Base-by-base conservation (phyloP, 2,329 filamentous ascomycete genomes). In the Pestalotiopsis sp. region DNA sequence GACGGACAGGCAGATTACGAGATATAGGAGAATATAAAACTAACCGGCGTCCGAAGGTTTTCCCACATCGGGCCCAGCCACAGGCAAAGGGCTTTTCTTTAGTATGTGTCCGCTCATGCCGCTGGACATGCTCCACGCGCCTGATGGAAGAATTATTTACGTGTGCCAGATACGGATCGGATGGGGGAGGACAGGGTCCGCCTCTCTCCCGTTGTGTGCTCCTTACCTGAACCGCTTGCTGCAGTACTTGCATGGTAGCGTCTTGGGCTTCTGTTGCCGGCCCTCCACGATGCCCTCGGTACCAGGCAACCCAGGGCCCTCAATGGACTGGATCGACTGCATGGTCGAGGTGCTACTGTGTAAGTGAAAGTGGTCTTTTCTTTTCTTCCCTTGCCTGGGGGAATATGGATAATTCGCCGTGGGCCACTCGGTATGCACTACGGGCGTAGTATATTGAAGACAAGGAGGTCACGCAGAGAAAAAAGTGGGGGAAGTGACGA, bases 81-180 rank as follows among this genome's bases (percentile, higher is more conserved):
- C 88, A 90, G 64, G 85, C 83, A 75, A 90, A 90, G 9, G 88
- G 88, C 77, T 90, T 90, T 79, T 90, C 88, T 75, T 90, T 90
- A 73, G 88, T 90, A 78, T 90, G 88, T 41, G 87, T 90, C 71
- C 88, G 84, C 78, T 90, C 87, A 77, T 90, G 88, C 76, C 88
- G 83, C 78, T 90, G 87, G 66, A 90, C 87, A 79, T 90, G 88
- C 78, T 90, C 88, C 73, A 90, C 87, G 74, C 88, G 87, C 77
- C 88, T 89, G 79, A 78, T 78, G 73, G 75, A 70, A 76, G 70
- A 77, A 77, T 72, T 62, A 68, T 72, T 73, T 78, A 77, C 80
- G 81, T 84, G 79, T 83, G 82, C 75, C 77, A 80, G 78, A 78
- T 78, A 76, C 73, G 75, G 73, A 75, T 74, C 73, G 69, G 68